Base-by-base conservation (phyloP, 768 basidiomycete genomes). In the Myochromella boudieri region DNA sequence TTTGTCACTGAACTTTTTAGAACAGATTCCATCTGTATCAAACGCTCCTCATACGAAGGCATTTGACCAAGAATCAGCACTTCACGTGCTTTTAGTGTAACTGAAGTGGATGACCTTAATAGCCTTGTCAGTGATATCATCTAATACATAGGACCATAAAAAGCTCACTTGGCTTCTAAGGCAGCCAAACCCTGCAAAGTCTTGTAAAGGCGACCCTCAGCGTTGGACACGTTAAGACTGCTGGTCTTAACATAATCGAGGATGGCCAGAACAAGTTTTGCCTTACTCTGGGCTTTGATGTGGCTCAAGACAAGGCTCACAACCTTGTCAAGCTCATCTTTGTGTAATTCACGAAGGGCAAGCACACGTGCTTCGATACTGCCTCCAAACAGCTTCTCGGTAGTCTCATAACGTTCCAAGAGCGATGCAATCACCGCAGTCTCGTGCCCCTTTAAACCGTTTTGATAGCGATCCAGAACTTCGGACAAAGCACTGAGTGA, bases 11-110 rank as follows among this genome's bases (percentile, higher is more conserved):
- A 89, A 21, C 85, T 79, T 68, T 88, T 92, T 38, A 99, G 78
- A 43, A 99, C 87, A 21, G 84, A 76, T 71, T 97, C 95, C 90
- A 99, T 95, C 66, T 99, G 97, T 21, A 82, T 72, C 32, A 85
- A 74, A 48, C 97, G 87, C 65, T 98, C 97, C 60, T 97, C 94
- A 62, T 91, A 95, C 11, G 94, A 95, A 4, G 97, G 97, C 81
- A 99, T 88, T 64, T 95, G 92, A 37, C 91, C 91, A 25, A 92
- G 78, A 60, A 99, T 98, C 37, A 98, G 78, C 6, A 97, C 97
- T 71, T 99, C 97, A 37, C 97, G 89, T 32, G 97, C 97, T 68
- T 95, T 97, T 53, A 99, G 69, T 2, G 95, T 80, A 27, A 98
- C 95, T 45, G 85, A 76, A 24, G 84, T 90, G n/a, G 95, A 95